Evolutionary conservation across 108 stramenopile genomes (phyloP).

Genomic region (Skeletonema tropicum): DNA sequence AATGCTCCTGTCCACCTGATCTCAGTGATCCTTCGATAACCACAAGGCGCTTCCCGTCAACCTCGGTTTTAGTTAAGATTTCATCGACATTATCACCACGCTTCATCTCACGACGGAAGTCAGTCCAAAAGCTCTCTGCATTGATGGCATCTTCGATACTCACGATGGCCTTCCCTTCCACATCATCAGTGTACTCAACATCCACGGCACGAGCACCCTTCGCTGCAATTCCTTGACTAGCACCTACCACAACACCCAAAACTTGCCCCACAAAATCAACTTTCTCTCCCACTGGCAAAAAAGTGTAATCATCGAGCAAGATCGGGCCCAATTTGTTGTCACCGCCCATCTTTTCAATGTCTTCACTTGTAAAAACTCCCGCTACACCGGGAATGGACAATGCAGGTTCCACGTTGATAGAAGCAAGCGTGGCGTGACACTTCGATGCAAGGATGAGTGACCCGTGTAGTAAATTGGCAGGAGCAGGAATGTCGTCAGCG

Average conservation of each 20-base stretch:
- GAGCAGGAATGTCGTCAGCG: constrained; percentile 89
- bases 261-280: constrained; percentile 81
- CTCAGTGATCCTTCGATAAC: constrained; percentile 74
- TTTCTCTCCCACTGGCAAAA: constrained; percentile 74
- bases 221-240: constrained; percentile 80
- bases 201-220: constrained; percentile 74
- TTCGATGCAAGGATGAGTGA: constrained; percentile 75
- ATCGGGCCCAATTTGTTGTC: constrained; percentile 85
- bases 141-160: constrained; percentile 90
- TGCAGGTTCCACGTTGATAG: constrained; percentile 69
- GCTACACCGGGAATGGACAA: constrained; percentile 79
- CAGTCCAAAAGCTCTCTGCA: constrained; percentile 73
- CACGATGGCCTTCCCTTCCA: constrained; percentile 62
- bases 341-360: constrained; percentile 75
- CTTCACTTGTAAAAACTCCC: constrained; percentile 70
- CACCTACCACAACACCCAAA: constrained; percentile 83
- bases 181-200: constrained; percentile 70
- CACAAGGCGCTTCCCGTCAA: constrained; percentile 57
- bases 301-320: constrained; percentile 80
- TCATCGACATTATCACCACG: constrained; percentile 80
- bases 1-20: constrained; percentile 94
- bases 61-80: constrained; percentile 21
- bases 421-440: constrained; percentile 69
- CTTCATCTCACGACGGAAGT: constrained; percentile 66
- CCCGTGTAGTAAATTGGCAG: constrained; percentile 79